Percentiles rank a stretch among this genome's conserved stretches.
Evolutionary conservation across 441 rosid genomes (phyloP).

Genomic region (Biscutella laevigata): DNA sequence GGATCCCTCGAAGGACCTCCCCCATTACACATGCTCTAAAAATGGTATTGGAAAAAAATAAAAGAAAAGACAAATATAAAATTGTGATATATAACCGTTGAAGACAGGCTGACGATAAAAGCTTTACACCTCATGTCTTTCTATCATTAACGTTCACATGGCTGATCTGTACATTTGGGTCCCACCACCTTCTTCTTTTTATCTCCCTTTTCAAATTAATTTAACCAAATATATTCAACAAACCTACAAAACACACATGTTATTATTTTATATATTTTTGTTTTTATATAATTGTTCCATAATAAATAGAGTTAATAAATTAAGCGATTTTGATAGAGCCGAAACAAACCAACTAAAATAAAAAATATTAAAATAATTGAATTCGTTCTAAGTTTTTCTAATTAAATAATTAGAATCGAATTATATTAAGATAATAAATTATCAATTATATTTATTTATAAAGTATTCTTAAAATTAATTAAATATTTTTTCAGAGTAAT

Average conservation of each 20-base stretch:
- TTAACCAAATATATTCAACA: conserved; percentile 5
- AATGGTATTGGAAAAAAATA: no score
- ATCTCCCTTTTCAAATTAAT: not conserved
- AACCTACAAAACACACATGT: conserved; percentile 13
- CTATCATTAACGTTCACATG: conserved; percentile 30
- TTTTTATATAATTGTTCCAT: conserved; percentile 8
- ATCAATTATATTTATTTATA: no score
- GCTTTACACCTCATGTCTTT: conserved; percentile 29
- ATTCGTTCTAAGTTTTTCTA: no score
- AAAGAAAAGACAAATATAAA: conserved; percentile 15
- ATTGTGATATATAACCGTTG: conserved; percentile 23
- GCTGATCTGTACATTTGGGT: conserved; percentile 14
- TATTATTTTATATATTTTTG: not conserved
- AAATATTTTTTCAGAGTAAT: no score
- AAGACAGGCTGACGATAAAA: conserved; percentile 27
- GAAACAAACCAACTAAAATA: no score
- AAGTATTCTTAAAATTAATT: no score
- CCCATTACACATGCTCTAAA: no score
- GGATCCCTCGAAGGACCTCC: no score
- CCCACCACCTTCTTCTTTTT: conserved; percentile 16
- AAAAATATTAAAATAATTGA: not conserved
- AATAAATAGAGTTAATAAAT: no score
- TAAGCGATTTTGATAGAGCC: no score
- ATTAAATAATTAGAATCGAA: no score
- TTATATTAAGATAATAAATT: no score